Conservation (phyloP, 805 yeast genomes). For the Barnettozyma botsteinii region DNA sequence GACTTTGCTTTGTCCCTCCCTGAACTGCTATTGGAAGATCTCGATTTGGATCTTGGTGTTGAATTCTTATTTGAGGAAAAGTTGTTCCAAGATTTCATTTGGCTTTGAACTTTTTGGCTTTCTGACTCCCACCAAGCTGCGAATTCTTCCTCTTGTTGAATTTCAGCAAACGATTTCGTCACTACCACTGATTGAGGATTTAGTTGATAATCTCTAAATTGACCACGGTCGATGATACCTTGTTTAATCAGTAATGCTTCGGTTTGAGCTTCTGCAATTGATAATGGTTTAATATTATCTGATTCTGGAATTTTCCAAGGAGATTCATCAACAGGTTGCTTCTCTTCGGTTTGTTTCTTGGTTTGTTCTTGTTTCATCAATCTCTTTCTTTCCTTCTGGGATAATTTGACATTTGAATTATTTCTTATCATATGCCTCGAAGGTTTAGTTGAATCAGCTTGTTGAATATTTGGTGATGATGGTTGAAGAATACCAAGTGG, state of each 20-base stretch:
- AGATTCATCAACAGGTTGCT: constrained; percentile 1
- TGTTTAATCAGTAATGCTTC: constrained; percentile 13
- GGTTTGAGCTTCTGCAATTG: constrained; percentile 17
- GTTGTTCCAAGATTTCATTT: constrained; percentile 19
- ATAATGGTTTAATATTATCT: constrained; percentile 11
- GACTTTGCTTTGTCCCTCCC: constrained; percentile 1
- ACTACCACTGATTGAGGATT: constrained; percentile 3
- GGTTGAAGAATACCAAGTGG: too few species aligned
- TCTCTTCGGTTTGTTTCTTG: constrained; percentile 5
- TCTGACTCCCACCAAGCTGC: constrained; percentile 87
- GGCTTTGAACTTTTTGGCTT: constrained; percentile 53
- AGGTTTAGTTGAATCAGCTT: background rate
- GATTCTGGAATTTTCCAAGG: constrained; percentile 20
- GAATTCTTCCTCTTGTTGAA: constrained; percentile 78
- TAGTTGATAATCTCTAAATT: constrained; percentile 6
- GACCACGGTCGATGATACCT: constrained; percentile 29
- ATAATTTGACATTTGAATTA: constrained; percentile 20
- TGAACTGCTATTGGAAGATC: background rate
- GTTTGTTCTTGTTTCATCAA: constrained; percentile 26
- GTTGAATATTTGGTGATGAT: background rate
- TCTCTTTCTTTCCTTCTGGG: constrained; percentile 57
- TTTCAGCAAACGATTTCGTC: constrained; percentile 53
- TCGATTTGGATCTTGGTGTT: background rate
- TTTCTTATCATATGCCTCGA: constrained; percentile 11
- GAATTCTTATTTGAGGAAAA: background rate